Evolutionary conservation across 768 basidiomycete species (phyloP), one percentile per base, ranked within the genome.

Genomic region (Tubosaeta sp.): DNA sequence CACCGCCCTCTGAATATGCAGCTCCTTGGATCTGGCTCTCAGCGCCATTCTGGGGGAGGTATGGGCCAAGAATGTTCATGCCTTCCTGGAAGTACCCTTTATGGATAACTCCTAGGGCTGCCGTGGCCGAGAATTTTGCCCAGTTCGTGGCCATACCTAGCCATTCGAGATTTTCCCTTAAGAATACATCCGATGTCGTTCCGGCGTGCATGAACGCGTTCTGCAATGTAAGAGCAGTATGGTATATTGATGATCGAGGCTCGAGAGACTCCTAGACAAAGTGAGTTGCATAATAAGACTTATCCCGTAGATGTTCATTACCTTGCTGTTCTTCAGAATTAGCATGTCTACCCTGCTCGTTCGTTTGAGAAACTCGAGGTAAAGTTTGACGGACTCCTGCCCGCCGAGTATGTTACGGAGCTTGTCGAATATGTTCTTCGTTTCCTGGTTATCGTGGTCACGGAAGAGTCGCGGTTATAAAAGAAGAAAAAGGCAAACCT

Each of bases 141-240:
- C 97, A 99, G 67, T 99, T 98, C 26, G 87, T 87, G 3, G 97
- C 97, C 48, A 91, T 80, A 10, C 84, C 90, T 5, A 99, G 82
- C 94, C 95, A 99, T 65, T 97, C 95, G 32, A 99, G 80, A 67
- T 98, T 98, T 48, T 97, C 91, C 12, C 94, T 85, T 17, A 99
- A 76, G 74, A 98, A 99, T 25, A 80, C 66, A 63, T 99, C 97
- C 1, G 94, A 95, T 0, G 94, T 93, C 4, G 97, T 99, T 43
- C 97, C 97, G n/a, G 95, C 85, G 65, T 97, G 87, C 84, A 95
- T 95, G 69, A 95, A 98, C 2, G 97, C 94, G 69, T 99, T 97
- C 68, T 95, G 91, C 52, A 99, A 81, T 8, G 94, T 94, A 57
- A 99, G 81, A 5, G 97, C 94, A 6, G 92, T 94, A 72, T 99